A percentile compares a stretch with the other conserved stretches of the same genome.
Conservation (phyloP, 1,284 basidiomycete genomes). For the Moesziomyces sp. region DNA sequence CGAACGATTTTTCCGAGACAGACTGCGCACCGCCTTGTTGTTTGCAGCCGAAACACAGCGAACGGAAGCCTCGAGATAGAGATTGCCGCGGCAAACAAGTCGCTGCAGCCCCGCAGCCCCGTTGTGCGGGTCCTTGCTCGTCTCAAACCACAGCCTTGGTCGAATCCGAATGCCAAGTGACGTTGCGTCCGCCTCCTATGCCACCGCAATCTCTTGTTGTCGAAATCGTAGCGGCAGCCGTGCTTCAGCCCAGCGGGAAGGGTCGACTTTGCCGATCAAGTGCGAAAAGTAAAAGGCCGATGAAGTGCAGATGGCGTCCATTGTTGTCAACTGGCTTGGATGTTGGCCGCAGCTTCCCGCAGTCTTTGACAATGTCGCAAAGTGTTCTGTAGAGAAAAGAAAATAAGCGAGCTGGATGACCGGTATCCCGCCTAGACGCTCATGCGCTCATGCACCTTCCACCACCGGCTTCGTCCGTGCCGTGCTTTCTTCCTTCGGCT, state of each 20-base stretch:
- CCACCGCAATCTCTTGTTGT: no score
- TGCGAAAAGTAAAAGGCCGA: no score
- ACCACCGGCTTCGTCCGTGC: no score
- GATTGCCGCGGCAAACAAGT: neutral
- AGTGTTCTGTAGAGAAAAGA: slow-evolving; percentile 5
- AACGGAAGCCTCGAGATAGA: neutral
- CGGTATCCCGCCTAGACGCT: neutral
- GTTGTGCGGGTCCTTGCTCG: neutral
- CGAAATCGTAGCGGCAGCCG: no score
- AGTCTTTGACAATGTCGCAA: neutral
- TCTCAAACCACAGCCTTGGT: no score
- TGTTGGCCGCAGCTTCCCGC: no score
- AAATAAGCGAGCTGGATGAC: slow-evolving; percentile 1
- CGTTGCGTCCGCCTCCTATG: no score
- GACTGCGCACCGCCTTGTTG: neutral
- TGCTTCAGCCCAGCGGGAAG: no score
- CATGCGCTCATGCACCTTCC: neutral
- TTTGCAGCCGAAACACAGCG: neutral
- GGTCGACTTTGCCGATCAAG: no score
- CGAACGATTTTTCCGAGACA: neutral
- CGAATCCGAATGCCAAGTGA: no score
- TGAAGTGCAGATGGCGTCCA: no score
- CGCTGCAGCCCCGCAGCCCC: neutral
- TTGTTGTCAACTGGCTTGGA: no score
- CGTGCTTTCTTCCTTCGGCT: neutral